Evolutionary conservation across 2,329 filamentous ascomycete genomes (phyloP).

Genomic region (Cryphonectria radicalis): DNA sequence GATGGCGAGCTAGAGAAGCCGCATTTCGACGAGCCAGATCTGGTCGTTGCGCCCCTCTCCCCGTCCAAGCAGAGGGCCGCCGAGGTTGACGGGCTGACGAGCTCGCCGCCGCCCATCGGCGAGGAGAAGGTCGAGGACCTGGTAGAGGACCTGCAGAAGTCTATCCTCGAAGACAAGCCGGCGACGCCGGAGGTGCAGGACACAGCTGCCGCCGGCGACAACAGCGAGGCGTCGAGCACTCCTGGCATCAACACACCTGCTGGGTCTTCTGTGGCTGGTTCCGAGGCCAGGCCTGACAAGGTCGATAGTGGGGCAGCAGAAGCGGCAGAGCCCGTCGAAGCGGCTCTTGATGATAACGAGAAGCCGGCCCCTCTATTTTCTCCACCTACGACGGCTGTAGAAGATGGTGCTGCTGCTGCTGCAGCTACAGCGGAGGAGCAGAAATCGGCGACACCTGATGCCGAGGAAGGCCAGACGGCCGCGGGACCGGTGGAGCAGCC

Average conservation of each 20-base stretch:
- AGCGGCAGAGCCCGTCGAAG: slow-evolving; percentile 26
- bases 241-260: slow-evolving; percentile 23
- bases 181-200: slow-evolving; percentile 22
- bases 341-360: slow-evolving; percentile 53
- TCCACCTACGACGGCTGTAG: slow-evolving; percentile 6
- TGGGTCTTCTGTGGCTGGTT: slow-evolving; percentile 23
- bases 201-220: slow-evolving; percentile 13
- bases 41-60: slow-evolving; percentile 62
- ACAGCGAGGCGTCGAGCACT: slow-evolving; percentile 19
- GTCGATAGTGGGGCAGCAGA: slow-evolving; percentile 28
- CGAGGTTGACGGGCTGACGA: slow-evolving; percentile 16
- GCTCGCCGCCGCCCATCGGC: slow-evolving; percentile 5
- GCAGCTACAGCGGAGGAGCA: slow-evolving; percentile 18
- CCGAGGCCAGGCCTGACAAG: slow-evolving; percentile 19
- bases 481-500: slow-evolving; percentile 18
- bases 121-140: slow-evolving; percentile 31
- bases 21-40: slow-evolving; percentile 58
- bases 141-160: slow-evolving; percentile 30
- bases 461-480: slow-evolving; percentile 15
- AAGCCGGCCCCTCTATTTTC: slow-evolving; percentile 66
- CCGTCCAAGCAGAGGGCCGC: slow-evolving; percentile 49
- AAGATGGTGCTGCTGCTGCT: slow-evolving; percentile 4
- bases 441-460: slow-evolving; percentile 1
- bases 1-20: slow-evolving; percentile 58
- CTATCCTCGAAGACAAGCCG: slow-evolving; percentile 23